Percentiles rank a stretch among this genome's conserved stretches.
phyloP scores from a whole-genome alignment of 164 flowering plant species.

The Hamamelis virginiana region DNA sequence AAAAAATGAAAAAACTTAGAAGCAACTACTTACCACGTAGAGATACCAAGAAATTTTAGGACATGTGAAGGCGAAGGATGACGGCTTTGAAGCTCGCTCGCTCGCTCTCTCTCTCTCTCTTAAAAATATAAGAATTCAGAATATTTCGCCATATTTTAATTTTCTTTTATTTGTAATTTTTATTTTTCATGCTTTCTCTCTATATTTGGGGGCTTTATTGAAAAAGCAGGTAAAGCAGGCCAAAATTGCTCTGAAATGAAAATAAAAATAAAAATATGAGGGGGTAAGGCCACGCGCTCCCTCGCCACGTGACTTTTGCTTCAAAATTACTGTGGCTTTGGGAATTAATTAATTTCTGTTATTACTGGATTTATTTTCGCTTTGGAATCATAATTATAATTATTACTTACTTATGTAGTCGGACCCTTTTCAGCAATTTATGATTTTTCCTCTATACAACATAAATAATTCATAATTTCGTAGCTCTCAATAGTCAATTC shows the following conservation, averaged over 20 bases:
- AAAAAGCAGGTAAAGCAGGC: conserved; percentile 36
- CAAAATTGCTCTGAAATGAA: conserved; percentile 28
- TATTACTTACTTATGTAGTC: too few relatives aligned
- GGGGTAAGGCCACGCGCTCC: background rate
- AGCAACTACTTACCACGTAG: too few relatives aligned
- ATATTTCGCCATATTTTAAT: conserved; percentile 16
- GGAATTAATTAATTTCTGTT: too few relatives aligned
- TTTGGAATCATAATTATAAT: too few relatives aligned
- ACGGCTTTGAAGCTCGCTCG: conserved; percentile 4
- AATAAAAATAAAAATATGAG: background rate
- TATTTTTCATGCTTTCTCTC: conserved; percentile 15
- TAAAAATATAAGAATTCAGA: conserved; percentile 11
- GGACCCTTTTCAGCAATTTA: too few relatives aligned
- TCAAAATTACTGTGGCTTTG: too few relatives aligned
- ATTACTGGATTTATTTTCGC: too few relatives aligned
- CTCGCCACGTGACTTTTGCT: too few relatives aligned
- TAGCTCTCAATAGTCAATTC: too few relatives aligned
- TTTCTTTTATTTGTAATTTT: background rate
- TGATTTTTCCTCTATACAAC: too few relatives aligned
- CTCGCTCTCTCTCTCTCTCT: background rate
- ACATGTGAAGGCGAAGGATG: conserved; percentile 6
- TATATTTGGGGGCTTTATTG: conserved; percentile 8
- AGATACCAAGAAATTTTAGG: conserved; percentile 13
- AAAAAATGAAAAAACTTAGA: too few relatives aligned
- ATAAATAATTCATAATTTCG: too few relatives aligned